Conservation (phyloP, 768 basidiomycete genomes). For the Pluteus cervinus region DNA sequence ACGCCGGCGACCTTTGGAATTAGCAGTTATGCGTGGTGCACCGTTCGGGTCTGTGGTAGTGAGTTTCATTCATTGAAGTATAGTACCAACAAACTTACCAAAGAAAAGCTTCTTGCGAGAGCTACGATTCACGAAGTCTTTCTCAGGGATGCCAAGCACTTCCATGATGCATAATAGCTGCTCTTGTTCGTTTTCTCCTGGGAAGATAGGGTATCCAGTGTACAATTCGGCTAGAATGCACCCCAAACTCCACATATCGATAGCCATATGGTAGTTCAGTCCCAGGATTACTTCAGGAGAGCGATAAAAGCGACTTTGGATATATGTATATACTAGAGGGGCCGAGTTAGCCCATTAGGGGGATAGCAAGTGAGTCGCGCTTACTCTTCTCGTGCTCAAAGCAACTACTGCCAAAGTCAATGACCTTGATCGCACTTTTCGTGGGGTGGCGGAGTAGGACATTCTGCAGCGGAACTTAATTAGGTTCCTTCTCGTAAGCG, state of each 20-base stretch:
- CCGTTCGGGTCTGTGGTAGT: conserved; percentile 74
- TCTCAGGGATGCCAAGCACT: conserved; percentile 92
- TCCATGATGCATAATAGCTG: conserved; percentile 99
- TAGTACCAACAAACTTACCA: conserved; percentile 43
- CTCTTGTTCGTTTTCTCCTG: conserved; percentile 98
- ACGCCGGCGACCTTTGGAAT: conserved; percentile 92
- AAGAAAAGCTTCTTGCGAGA: conserved; percentile 95
- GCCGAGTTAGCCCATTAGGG: conserved; percentile 6
- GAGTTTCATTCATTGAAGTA: conserved; percentile 8
- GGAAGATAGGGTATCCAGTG: conserved; percentile 98
- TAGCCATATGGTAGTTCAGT: conserved; percentile 99
- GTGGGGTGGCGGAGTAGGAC: conserved; percentile 91
- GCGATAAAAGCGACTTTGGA: conserved; percentile 99
- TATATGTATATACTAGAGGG: conserved; percentile 90
- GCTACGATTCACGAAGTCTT: conserved; percentile 90
- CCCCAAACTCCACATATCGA: conserved; percentile 99
- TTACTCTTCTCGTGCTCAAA: conserved; percentile 97
- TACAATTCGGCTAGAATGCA: conserved; percentile 97
- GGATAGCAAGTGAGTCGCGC: conserved; percentile 18
- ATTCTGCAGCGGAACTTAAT: conserved; percentile 50
- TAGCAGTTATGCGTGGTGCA: conserved; percentile 88
- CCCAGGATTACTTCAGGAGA: conserved; percentile 98
- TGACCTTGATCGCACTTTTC: conserved; percentile 96
- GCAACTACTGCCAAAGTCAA: conserved; percentile 98
- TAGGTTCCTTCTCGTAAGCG: not conserved